Base-by-base conservation (phyloP, 768 basidiomycete genomes). In the Phaeotremella fagi region DNA sequence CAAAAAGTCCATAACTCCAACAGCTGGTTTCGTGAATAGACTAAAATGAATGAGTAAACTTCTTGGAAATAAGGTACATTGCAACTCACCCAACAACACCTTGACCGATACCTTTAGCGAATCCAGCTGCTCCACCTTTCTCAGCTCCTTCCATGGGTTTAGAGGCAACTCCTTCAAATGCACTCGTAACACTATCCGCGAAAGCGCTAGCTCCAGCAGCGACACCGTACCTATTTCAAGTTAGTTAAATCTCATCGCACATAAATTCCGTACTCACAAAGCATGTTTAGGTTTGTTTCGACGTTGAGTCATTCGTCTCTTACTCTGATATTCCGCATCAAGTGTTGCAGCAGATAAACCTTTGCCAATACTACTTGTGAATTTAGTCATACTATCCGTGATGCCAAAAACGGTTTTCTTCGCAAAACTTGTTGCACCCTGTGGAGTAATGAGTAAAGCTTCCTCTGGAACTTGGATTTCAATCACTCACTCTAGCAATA, bases 341-440 rank as follows among this genome's bases (percentile, higher is more conserved):
- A 99, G 85, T 0, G 95, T 98, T 1, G 94, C 94, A 0, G 92
- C 94, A 14, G 95, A 95, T 28, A 99, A 76, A 53, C 94, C 91
- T 80, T 99, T 99, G 37, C 94, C 90, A 57, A 99, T 84, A 72
- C 90, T 95, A 59, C 91, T 89, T 1, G 95, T 98, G 68, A 99
- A 86, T 75, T 97, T 98, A n/a, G 92, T 92, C 71, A 99, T 79
- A 70, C 90, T 94, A 68, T 99, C 94, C 28, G 88, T 87, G 37
- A 99, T 72, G 31, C 95, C 95, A 64, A 98, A 99, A 5, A 98
- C 88, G 0, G 94, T 95, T 78, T 99, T 99, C 79, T 98, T 98
- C 50, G 97, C 87, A 63, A 99, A 92, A 71, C 91, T 97, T 5
- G 92, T 90, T 0, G 94, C 94, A 41, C 95, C 95, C 86, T 92